A percentile compares a stretch with the other conserved stretches of the same genome.
Conservation (phyloP, 768 basidiomycete species). For the Lactarius hengduanensis region DNA sequence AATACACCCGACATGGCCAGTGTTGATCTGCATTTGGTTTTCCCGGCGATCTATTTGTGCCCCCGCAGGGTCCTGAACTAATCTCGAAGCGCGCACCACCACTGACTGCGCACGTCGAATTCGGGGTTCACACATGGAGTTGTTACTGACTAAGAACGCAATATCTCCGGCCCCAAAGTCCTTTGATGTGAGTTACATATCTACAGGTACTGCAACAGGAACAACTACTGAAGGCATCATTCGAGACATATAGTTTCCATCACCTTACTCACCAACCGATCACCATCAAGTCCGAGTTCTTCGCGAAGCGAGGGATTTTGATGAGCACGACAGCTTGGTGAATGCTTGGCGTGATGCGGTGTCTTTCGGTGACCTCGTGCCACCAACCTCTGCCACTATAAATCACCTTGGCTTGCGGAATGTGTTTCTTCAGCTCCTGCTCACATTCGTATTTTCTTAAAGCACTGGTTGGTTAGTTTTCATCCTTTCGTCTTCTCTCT, state of each 20-base stretch:
- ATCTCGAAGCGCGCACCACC: background rate
- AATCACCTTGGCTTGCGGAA: background rate
- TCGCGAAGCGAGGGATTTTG: background rate
- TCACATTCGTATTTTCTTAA: background rate
- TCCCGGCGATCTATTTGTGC: background rate
- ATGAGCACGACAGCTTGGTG: background rate
- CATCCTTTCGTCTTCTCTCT: background rate
- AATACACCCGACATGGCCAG: too few species aligned
- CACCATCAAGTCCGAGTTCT: background rate
- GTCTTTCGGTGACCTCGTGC: background rate
- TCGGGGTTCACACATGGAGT: too few species aligned
- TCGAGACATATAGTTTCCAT: background rate
- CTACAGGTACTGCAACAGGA: too few species aligned
- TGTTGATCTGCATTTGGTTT: too few species aligned
- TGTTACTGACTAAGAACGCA: too few species aligned
- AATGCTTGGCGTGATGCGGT: background rate
- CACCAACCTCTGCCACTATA: background rate
- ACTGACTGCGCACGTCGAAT: too few species aligned
- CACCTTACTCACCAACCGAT: background rate
- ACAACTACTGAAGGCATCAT: background rate
- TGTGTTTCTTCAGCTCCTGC: background rate
- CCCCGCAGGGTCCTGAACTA: background rate
- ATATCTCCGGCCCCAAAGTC: too few species aligned
- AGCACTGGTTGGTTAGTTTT: conserved; percentile 24
- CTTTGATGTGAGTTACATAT: too few species aligned